Percentiles rank a stretch among this genome's conserved stretches.
phyloP scores from a whole-genome alignment of 352 stramenopile species.

The Phytophthora idaei region DNA sequence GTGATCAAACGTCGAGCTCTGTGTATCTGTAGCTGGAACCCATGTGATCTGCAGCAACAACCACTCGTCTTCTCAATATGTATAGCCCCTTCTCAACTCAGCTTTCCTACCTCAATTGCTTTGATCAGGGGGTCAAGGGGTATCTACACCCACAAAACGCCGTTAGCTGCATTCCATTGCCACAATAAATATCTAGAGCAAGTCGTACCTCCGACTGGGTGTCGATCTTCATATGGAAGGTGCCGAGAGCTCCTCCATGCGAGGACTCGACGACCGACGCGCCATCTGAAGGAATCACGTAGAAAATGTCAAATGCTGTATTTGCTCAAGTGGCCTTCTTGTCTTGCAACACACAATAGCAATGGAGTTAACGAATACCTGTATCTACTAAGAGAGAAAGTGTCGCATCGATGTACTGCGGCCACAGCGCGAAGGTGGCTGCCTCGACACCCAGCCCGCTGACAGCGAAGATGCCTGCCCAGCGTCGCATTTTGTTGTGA shows the following conservation, averaged over 20 bases:
- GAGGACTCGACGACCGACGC: conserved; percentile 28
- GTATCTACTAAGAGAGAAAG: conserved; percentile 28
- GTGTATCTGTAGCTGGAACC: conserved; percentile 21
- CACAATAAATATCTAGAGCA: background rate
- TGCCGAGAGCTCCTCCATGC: conserved; percentile 31
- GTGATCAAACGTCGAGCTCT: conserved; percentile 48
- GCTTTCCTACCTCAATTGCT: conserved; percentile 39
- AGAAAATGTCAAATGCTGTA: background rate
- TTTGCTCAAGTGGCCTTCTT: background rate
- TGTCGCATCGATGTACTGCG: conserved; percentile 27
- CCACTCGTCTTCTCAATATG: background rate
- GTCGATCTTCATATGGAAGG: conserved; percentile 26
- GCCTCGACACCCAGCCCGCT: conserved; percentile 5
- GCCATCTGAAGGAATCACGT: conserved; percentile 27
- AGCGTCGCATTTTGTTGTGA: conserved; percentile 21
- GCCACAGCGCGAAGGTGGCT: conserved; percentile 38
- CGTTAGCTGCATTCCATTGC: background rate
- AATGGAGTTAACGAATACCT: conserved; percentile 14
- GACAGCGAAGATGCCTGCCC: conserved; percentile 8
- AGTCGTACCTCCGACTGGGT: conserved; percentile 20
- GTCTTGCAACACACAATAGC: background rate
- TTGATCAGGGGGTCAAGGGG: conserved; percentile 42
- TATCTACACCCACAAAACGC: conserved; percentile 15
- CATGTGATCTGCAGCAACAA: conserved; percentile 41
- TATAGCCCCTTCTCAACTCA: background rate